Base-by-base conservation (phyloP, 768 basidiomycete genomes). In the Sarcomyxa edulis region DNA sequence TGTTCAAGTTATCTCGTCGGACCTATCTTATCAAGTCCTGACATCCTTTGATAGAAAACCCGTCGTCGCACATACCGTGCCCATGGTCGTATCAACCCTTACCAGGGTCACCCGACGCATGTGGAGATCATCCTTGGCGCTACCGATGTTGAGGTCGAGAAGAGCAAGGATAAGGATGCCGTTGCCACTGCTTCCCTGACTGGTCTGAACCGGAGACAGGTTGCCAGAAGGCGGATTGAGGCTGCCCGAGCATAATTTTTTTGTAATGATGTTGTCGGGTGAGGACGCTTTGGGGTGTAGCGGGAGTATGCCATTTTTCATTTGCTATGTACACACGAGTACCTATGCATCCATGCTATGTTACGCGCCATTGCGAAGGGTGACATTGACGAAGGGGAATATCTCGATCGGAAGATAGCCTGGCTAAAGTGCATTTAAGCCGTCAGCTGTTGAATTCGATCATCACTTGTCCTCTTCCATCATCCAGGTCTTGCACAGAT, bases 11-110 rank as follows among this genome's bases (percentile, higher is more conserved):
- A 26, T 30, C n/a, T 26, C 30, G 32, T 15, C 18, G 24, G 12
- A 16, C 12, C 12, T 7, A 31, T 35, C 6, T 32, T 32, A 10
- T 23, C 26, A 21, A 32, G 40, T 36, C 24, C 46, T 49, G 9
- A 40, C 31, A 22, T 40, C 11, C 26, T 15, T 25, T 43, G n/a
- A 37, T 42, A 91, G 88, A 96, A 96, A 87, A 94, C 90, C 62
- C 93, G 93, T 65, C 91, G 96, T 60, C 91, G 96, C 61, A 99
- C 96, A 49, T 98, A 96, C 81, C 91, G 96, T 67, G 90, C 89
- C 31, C 92, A 94, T 55, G 91, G 91, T 78, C 85, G 91, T 42
- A 94, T 93, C 68, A 99, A 99, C 71, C 95, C 96, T 24, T 98
- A 97, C 80, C 91, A 96, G 66, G 95, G 95, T 29, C 90, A 93